Evolutionary conservation across 768 basidiomycete species (phyloP).

Genomic region (Kwoniella newhampshirensis): DNA sequence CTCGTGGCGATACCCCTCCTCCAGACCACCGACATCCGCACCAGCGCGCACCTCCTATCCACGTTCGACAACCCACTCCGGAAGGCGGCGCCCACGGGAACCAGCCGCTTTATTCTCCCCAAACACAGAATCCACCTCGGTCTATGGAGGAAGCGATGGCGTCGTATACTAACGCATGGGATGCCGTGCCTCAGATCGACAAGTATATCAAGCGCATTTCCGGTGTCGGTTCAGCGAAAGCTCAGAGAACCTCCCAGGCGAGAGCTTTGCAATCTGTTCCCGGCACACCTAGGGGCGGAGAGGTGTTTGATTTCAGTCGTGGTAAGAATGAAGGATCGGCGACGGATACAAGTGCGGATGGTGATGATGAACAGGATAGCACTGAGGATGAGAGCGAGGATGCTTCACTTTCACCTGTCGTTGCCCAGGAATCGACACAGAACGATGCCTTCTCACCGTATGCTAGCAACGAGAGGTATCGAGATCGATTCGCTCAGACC

Average conservation of each 20-base stretch:
- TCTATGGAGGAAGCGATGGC: conserved; percentile 56
- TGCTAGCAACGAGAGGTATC: conserved; percentile 23
- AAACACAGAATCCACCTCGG: conserved; percentile 59
- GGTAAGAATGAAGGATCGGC: conserved; percentile 1
- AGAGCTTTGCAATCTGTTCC: conserved; percentile 28
- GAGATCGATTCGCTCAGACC: conserved; percentile 38
- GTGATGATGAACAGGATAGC: conserved; percentile 55
- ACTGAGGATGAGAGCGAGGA: conserved; percentile 42
- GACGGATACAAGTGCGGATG: conserved; percentile 48
- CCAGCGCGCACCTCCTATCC: conserved; percentile 10
- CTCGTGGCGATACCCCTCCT: conserved; percentile 55
- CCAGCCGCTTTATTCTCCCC: conserved; percentile 28
- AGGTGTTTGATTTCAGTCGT: conserved; percentile 9
- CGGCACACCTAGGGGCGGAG: conserved; percentile 20
- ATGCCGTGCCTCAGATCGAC: conserved; percentile 74
- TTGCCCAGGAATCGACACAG: conserved; percentile 57
- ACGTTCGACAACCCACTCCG: conserved; percentile 25
- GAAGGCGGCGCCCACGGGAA: not conserved
- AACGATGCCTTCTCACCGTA: conserved; percentile 5
- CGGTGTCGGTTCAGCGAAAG: conserved; percentile 27
- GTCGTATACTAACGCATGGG: conserved; percentile 79
- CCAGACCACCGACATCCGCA: conserved; percentile 18
- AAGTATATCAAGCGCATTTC: conserved; percentile 61
- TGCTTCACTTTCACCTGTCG: conserved; percentile 55
- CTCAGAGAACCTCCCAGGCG: not conserved